Evolutionary conservation across 1,284 basidiomycete genomes (phyloP).

Genomic region (Ustilago tritici): DNA sequence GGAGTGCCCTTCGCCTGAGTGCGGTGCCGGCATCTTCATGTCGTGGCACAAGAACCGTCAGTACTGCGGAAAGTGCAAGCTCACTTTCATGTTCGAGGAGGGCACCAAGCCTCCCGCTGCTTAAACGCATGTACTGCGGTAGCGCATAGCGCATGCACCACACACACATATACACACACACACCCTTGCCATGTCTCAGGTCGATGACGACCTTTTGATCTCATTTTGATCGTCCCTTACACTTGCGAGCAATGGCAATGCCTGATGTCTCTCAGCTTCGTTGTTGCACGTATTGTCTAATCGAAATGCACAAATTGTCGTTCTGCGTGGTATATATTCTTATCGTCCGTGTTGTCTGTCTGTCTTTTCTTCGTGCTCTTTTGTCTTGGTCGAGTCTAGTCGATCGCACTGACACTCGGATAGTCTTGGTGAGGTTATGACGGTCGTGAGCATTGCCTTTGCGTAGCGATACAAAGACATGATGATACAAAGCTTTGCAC

Average conservation of each 20-base stretch:
- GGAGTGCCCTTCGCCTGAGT: conserved; percentile 80
- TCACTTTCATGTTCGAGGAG: conserved; percentile 69
- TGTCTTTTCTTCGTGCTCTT: too few species aligned
- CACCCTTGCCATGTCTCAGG: conserved; percentile 27
- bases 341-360: not conserved
- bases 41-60: conserved; percentile 69
- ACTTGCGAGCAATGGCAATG: not conserved
- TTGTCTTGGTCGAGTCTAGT: too few species aligned
- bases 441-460: not conserved
- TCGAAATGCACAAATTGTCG: conserved; percentile 40
- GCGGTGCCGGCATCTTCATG: conserved; percentile 69
- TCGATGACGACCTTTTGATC: conserved; percentile 31
- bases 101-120: conserved; percentile 64
- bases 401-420: too few species aligned
- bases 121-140: conserved; percentile 26
- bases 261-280: conserved; percentile 17
- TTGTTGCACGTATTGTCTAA: not conserved
- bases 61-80: conserved; percentile 70
- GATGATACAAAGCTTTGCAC: not conserved
- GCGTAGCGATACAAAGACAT: not conserved
- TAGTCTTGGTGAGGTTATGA: too few species aligned
- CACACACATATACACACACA: not conserved
- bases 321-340: conserved; percentile 39
- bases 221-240: conserved; percentile 9
- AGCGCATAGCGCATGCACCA: not conserved